Conservation (phyloP, 257 asterid genomes). For the Ophiorrhiza pumila region DNA sequence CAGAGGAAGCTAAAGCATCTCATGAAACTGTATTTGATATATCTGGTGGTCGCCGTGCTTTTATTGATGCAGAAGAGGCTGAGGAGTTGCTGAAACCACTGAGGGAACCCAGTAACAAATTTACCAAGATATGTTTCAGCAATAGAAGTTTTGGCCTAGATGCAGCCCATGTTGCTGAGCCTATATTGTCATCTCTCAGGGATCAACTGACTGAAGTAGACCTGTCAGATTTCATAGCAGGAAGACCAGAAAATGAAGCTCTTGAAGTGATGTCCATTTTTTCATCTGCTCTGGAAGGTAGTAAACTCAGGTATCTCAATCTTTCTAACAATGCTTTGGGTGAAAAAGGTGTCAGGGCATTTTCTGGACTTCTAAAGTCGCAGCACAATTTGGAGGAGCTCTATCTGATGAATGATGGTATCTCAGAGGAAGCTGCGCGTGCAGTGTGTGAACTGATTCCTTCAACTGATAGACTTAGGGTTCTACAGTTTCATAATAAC, state of each 20-base stretch:
- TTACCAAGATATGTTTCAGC: constrained; percentile 78
- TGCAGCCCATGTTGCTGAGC: constrained; percentile 72
- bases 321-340: constrained; percentile 91
- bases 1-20: constrained; percentile 42
- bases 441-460: constrained; percentile 77
- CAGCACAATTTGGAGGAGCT: constrained; percentile 80
- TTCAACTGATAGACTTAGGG: constrained; percentile 56
- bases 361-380: constrained; percentile 63
- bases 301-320: constrained; percentile 57
- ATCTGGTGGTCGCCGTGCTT: constrained; percentile 73
- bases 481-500: constrained; percentile 85
- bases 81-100: constrained; percentile 55
- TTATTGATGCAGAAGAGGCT: constrained; percentile 59
- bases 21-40: constrained; percentile 64
- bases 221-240: constrained; percentile 89
- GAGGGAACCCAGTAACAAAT: constrained; percentile 52
- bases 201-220: constrained; percentile 74
- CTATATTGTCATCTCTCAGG: constrained; percentile 62
- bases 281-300: constrained; percentile 68
- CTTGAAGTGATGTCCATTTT: constrained; percentile 82
- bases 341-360: constrained; percentile 86
- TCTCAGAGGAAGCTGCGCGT: constrained; percentile 88
- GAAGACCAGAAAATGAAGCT: constrained; percentile 83
- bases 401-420: constrained; percentile 75
- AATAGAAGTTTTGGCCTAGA: constrained; percentile 82